A percentile compares a stretch with the other conserved stretches of the same genome.
Evolutionary conservation across 805 yeast species (phyloP).

Genomic region (Kodamaea nitidulidarum): DNA sequence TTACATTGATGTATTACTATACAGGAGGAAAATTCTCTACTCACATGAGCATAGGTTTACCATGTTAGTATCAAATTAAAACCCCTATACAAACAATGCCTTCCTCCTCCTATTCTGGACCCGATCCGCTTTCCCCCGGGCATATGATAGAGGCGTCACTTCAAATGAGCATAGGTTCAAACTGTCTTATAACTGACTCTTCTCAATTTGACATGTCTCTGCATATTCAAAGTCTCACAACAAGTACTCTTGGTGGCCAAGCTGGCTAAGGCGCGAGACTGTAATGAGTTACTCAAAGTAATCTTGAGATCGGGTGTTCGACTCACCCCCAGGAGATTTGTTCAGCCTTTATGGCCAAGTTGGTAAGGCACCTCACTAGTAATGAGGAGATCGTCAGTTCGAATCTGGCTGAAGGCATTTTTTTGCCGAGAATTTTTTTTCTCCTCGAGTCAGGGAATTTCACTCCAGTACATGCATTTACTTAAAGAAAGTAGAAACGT

Average conservation of each 20-base stretch:
- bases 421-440: not conserved
- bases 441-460: no score
- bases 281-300: conserved; percentile 24
- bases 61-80: no score
- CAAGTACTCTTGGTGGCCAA: conserved; percentile 41
- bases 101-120: no score
- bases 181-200: not conserved
- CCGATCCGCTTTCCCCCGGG: no score
- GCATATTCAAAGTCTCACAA: not conserved
- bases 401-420: conserved; percentile 5
- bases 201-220: not conserved
- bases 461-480: no score
- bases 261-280: conserved; percentile 50
- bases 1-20: no score
- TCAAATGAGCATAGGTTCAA: not conserved
- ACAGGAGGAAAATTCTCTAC: no score
- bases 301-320: conserved; percentile 50
- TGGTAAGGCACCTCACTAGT: conserved; percentile 6
- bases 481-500: no score
- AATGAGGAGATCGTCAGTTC: conserved; percentile 5
- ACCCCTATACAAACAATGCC: no score
- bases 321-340: conserved; percentile 46
- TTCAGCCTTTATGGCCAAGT: conserved; percentile 4
- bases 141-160: no score
- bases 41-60: no score